Evolutionary conservation across 768 basidiomycete species (phyloP), one percentile per base, ranked within the genome.

Genomic region (Strobilomyces echinocephalus): DNA sequence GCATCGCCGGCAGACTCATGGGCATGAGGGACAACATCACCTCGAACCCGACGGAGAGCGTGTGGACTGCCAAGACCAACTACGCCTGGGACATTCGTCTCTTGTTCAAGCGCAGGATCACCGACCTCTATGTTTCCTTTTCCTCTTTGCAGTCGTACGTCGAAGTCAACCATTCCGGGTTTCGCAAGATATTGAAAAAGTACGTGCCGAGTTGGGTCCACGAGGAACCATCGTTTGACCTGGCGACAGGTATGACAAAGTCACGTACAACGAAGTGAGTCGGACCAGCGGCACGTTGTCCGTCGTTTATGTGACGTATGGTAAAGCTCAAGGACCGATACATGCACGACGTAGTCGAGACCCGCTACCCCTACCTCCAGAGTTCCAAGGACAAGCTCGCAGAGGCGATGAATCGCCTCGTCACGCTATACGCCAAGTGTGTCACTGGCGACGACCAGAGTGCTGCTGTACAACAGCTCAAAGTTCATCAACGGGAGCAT

Each of bases 111-210:
- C 83, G 94, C 40, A 77, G 87, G 57, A 91, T 98, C 49, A 89
- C 91, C 0, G 83, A 77, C 44, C 77, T 93, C 11, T 97, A 89
- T 68, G 82, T 93, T 41, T 77, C 83, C 7, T 77, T 86, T 43
- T 85, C 84, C 14, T 83, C 85, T 28, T 77, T 98, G 52, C 81
- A 79, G 67, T 88, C 91, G 7, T 99, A 92, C 59, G 83, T 92
- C 52, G 92, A 97, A 63, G 74, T 97, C 53, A 98, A 98, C 68
- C 80, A 91, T 66, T 88, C 91, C 0, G 95, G 94, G 1, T 92
- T 97, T 72, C 81, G 91, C 60, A 97, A 97, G 76, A 94, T 95
- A 35, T 68, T 95, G 65, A 97, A 97, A 73, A 97, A 97, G 88
- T 93, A 66, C 53, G 83, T 69, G 30, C n/a, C 46, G 28, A 7